phyloP scores from a whole-genome alignment of 139 green algal species.

The Choricystis sp. region DNA sequence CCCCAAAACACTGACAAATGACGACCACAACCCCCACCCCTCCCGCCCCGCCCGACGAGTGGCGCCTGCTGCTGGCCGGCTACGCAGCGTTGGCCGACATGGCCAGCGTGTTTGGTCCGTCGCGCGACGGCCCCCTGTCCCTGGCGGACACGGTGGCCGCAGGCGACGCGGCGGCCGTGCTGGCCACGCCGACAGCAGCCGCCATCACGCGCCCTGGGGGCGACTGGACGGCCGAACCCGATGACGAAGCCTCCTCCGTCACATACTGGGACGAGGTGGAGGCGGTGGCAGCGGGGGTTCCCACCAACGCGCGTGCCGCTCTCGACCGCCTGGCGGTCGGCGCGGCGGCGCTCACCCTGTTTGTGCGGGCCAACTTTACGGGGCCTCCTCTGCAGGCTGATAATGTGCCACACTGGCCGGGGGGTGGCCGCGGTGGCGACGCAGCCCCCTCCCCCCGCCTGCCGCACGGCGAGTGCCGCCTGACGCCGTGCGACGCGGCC shows the following conservation, averaged over 20 bases:
- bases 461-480: slow-evolving; percentile 1
- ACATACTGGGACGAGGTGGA: neutral
- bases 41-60: no score
- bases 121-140: no score
- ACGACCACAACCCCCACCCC: no score
- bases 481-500: slow-evolving; percentile 21
- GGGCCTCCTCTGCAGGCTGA: slow-evolving; percentile 11
- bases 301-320: no score
- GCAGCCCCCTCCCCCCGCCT: neutral
- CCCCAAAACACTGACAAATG: no score
- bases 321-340: neutral
- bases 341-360: slow-evolving; percentile 25
- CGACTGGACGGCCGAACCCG: no score
- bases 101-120: no score
- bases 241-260: no score
- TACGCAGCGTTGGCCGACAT: no score
- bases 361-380: slow-evolving; percentile 51
- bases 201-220: neutral
- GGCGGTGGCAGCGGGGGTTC: neutral
- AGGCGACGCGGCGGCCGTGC: neutral
- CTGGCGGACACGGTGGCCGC: neutral
- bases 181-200: neutral
- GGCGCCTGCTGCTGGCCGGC: no score
- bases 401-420: slow-evolving; percentile 2
- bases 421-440: neutral